Conservation (phyloP, 305 asterid genomes). For the Fraxinus latifolia region DNA sequence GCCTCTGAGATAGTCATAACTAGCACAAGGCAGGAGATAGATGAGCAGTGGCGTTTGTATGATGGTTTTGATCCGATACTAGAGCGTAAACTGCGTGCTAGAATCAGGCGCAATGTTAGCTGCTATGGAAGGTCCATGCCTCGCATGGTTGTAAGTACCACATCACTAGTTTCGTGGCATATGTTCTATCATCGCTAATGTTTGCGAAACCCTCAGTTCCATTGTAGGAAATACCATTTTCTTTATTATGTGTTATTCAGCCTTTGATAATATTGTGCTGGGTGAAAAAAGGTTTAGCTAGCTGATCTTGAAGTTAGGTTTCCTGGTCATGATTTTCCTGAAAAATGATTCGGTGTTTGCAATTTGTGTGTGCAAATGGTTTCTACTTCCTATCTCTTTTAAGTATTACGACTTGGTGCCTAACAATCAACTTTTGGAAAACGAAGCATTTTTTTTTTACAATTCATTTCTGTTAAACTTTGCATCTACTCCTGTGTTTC, state of each 20-base stretch:
- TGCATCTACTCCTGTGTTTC: slow-evolving; percentile 8
- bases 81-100: slow-evolving; percentile 90
- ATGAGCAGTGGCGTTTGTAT: slow-evolving; percentile 97
- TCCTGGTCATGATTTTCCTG: neutral
- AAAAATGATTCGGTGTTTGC: neutral
- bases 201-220: slow-evolving; percentile 18
- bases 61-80: slow-evolving; percentile 98
- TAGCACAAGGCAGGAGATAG: slow-evolving; percentile 97
- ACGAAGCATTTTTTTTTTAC: neutral
- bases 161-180: slow-evolving; percentile 9
- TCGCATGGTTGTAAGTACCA: slow-evolving; percentile 83
- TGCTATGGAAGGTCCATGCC: slow-evolving; percentile 98
- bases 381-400: neutral
- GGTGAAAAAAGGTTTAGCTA: slow-evolving; percentile 5
- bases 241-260: neutral
- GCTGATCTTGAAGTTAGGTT: slow-evolving; percentile 1
- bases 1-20: slow-evolving; percentile 91
- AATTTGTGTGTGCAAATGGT: neutral
- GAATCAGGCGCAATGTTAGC: slow-evolving; percentile 95
- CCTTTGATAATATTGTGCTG: neutral
- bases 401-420: slow-evolving; percentile 9
- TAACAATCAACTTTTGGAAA: slow-evolving; percentile 1
- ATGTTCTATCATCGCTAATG: neutral
- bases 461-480: neutral
- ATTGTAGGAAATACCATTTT: slow-evolving; percentile 8